Percentiles rank a stretch among this genome's conserved stretches.
Evolutionary conservation across 1,139 yeast species (phyloP).

Genomic region (Yamadazyma atlantica): DNA sequence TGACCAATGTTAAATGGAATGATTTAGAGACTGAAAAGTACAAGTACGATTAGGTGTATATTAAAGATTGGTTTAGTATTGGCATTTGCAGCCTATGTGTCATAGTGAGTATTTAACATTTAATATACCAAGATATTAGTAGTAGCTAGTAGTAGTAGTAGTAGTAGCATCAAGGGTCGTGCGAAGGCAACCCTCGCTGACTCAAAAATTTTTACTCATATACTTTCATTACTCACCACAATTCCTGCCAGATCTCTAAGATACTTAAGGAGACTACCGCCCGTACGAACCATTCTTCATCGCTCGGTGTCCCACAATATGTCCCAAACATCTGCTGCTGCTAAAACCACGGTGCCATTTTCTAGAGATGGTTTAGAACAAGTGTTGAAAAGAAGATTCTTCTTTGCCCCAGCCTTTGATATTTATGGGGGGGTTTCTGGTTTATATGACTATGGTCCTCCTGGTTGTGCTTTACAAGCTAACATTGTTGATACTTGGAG

Average conservation of each 20-base stretch:
- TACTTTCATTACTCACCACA: too few relatives aligned
- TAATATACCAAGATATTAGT: too few relatives aligned
- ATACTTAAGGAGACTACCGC: neutral
- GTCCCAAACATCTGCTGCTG: neutral
- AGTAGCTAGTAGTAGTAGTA: too few relatives aligned
- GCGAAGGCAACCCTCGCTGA: too few relatives aligned
- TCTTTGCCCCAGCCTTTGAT: constrained; percentile 96
- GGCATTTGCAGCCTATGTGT: too few relatives aligned
- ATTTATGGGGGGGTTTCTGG: constrained; percentile 99
- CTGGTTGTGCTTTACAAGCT: constrained; percentile 98
- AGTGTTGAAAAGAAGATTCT: constrained; percentile 91
- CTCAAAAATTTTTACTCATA: too few relatives aligned
- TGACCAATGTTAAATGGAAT: constrained; percentile 27
- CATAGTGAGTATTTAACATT: too few relatives aligned
- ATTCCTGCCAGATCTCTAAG: neutral
- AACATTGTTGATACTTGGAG: constrained; percentile 94
- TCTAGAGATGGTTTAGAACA: constrained; percentile 87
- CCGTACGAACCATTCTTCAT: too few relatives aligned
- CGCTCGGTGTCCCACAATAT: too few relatives aligned
- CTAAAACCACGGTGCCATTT: constrained; percentile 46
- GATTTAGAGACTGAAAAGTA: constrained; percentile 20
- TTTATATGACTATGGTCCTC: constrained; percentile 97
- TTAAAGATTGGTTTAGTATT: neutral
- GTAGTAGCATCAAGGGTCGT: too few relatives aligned
- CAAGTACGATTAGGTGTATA: constrained; percentile 3